Base-by-base conservation (phyloP, 768 basidiomycete genomes). In the Suillus lakei region DNA sequence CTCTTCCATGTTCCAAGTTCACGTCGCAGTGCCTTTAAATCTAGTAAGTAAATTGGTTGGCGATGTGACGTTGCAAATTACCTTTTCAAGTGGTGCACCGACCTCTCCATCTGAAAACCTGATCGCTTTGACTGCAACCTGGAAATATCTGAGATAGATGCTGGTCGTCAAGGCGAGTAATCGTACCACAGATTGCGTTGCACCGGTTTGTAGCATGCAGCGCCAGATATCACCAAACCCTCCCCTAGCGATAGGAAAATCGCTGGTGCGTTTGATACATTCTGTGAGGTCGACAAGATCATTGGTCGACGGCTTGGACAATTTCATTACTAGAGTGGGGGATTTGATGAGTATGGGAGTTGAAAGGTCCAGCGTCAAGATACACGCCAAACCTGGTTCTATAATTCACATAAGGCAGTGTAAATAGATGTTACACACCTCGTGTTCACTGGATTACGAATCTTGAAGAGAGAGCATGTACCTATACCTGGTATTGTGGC, bases 1-100 rank as follows among this genome's bases (percentile, higher is more conserved):
- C 58, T 43, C 50, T 56, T 62, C 73, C 73, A 74, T 8, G 68
- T 71, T 26, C 61, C 60, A 32, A 74, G 61, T 61, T 79, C 78
- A 30, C 78, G 74, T 26, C 68, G 71, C n/a, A 79, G 67, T 18
- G 59, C 39, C 71, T 72, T 53, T 16, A 9, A 59, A 28, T 26
- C 12, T 16, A 5, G 36, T 50, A 15, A 34, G 44, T 5, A 21
- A 13, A 28, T 32, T 12, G 4, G 16, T 59, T 15, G 6, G 10
- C 61, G n/a, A 23, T 23, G 26, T 38, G 32, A 10, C 13, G 21
- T 34, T 34, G 26, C 5, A 60, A 32, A 60, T 5, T 59, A 62
- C 61, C 54, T 34, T 34, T 23, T 62, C 51, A 2, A 32, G 28
- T n/a, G 34, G n/a, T 46, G 38, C 28, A 39, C 2, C 8, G 55